Percentiles rank a stretch among this genome's conserved stretches.
phyloP scores from a whole-genome alignment of 768 basidiomycete species.

The Tylopilus plumbeoviolaceoides region DNA sequence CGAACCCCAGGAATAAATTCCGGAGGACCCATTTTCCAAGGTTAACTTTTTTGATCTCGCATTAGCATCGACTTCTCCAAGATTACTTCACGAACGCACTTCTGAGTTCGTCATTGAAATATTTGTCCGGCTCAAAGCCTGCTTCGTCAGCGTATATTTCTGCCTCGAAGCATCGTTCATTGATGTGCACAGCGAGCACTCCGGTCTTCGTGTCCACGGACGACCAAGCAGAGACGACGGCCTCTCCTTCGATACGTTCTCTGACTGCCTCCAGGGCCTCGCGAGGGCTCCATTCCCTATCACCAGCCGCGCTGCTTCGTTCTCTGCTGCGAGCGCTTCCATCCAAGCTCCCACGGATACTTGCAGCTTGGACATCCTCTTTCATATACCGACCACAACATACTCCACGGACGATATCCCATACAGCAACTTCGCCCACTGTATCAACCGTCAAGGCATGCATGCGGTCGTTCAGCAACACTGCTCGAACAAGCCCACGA shows the following conservation, averaged over 20 bases:
- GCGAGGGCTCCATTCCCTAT: constrained; percentile 59
- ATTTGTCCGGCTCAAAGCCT: constrained; percentile 57
- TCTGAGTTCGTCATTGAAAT: constrained; percentile 75
- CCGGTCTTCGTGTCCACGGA: constrained; percentile 88
- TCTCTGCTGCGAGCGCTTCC: constrained; percentile 33
- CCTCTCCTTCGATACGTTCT: constrained; percentile 94
- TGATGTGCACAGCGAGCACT: constrained; percentile 81
- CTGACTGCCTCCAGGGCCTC: constrained; percentile 86
- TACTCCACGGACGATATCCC: constrained; percentile 79
- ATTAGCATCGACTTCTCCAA: constrained; percentile 7
- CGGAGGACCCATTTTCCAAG: constrained; percentile 88
- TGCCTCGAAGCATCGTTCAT: constrained; percentile 86
- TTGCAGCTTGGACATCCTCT: constrained; percentile 63
- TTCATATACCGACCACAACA: constrained; percentile 70
- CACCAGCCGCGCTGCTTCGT: constrained; percentile 31
- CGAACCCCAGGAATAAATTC: constrained; percentile 79
- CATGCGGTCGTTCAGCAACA: constrained; percentile 82
- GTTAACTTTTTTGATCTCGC: constrained; percentile 57
- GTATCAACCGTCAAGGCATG: constrained; percentile 92
- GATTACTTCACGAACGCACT: constrained; percentile 44
- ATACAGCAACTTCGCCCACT: constrained; percentile 81
- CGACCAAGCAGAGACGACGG: constrained; percentile 80
- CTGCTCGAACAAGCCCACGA: constrained; percentile 75
- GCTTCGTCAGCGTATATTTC: constrained; percentile 95
- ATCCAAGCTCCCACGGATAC: constrained; percentile 43